Evolutionary conservation across 2,329 filamentous ascomycete genomes (phyloP).

Genomic region (Pseudogymnoascus sp.): DNA sequence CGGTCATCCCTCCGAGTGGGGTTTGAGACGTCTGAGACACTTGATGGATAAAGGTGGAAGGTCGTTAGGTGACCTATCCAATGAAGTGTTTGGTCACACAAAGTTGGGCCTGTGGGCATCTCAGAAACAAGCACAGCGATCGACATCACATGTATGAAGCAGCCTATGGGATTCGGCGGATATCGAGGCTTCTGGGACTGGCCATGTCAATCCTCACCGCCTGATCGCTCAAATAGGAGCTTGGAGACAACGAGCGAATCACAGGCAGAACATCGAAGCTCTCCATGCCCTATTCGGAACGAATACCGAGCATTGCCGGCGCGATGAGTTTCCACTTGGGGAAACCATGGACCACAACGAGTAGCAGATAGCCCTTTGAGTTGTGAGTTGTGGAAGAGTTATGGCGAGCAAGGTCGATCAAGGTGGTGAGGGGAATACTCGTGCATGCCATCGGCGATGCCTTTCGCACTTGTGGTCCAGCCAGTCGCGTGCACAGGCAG

Average conservation of each 20-base stretch:
- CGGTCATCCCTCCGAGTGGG: background rate
- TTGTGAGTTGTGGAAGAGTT: background rate
- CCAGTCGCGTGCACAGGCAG: constrained; percentile 1
- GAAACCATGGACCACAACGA: background rate
- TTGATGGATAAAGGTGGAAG: background rate
- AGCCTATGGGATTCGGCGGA: constrained; percentile 1
- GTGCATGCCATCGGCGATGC: background rate
- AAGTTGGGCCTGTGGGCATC: background rate
- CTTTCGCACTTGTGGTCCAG: background rate
- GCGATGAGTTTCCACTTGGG: constrained; percentile 3
- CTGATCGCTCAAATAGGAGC: background rate
- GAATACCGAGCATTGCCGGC: constrained; percentile 4
- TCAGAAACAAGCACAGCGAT: constrained; percentile 1
- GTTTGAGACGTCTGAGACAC: background rate
- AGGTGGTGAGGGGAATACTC: background rate
- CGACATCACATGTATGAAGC: constrained; percentile 6
- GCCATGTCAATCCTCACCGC: background rate
- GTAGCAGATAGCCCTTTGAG: background rate
- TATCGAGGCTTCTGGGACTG: background rate
- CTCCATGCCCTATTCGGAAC: constrained; percentile 1
- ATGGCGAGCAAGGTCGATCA: background rate
- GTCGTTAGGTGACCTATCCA: background rate
- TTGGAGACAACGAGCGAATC: background rate
- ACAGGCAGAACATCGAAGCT: background rate
- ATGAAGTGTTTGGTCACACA: background rate